These are phyloP conservation scores for Aspergillus sp. DNA, from an alignment of 2,329 filamentous ascomycete species.

Conservation along the genomic window DNA sequence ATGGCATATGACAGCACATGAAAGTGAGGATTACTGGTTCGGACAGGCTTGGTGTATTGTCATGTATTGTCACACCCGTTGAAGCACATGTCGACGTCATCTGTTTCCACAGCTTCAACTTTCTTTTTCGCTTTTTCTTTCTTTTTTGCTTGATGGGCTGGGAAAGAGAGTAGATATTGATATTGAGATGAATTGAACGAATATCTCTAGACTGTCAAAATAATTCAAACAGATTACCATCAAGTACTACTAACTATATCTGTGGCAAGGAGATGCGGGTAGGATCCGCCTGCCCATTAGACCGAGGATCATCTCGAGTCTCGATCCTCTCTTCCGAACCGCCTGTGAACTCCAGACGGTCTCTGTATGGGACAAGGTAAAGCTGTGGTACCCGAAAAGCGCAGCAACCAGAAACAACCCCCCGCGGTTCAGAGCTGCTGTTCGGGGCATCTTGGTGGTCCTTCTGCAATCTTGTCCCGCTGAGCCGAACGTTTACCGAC, in stretches of 20 bases:
- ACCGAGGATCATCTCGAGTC: constrained; percentile 31
- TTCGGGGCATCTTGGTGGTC: constrained; percentile 8
- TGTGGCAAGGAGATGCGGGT: too few relatives aligned
- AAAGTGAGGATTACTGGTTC: neutral
- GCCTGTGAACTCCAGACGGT: constrained; percentile 21
- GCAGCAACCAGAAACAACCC: neutral
- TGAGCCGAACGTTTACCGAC: constrained; percentile 38
- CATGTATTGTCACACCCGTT: constrained; percentile 6
- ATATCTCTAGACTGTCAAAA: too few relatives aligned
- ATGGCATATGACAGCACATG: too few relatives aligned
- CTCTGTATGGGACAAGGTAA: neutral
- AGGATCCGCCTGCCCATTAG: constrained; percentile 23
- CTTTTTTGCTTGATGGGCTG: neutral
- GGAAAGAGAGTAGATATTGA: neutral
- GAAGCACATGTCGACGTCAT: constrained; percentile 13
- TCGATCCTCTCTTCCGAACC: constrained; percentile 36
- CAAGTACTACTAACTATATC: neutral
- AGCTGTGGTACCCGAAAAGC: neutral
- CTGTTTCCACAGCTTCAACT: neutral
- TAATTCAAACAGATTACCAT: too few relatives aligned
- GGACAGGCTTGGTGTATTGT: constrained; percentile 6
- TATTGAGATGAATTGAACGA: too few relatives aligned
- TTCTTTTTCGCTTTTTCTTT: too few relatives aligned
- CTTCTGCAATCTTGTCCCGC: constrained; percentile 25
- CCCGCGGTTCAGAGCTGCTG: constrained; percentile 1